Percentiles rank a stretch among this genome's conserved stretches.
These are phyloP conservation scores for Plasmodium ovale DNA, from an alignment of 169 alveolate species.

Conservation along the genomic window DNA sequence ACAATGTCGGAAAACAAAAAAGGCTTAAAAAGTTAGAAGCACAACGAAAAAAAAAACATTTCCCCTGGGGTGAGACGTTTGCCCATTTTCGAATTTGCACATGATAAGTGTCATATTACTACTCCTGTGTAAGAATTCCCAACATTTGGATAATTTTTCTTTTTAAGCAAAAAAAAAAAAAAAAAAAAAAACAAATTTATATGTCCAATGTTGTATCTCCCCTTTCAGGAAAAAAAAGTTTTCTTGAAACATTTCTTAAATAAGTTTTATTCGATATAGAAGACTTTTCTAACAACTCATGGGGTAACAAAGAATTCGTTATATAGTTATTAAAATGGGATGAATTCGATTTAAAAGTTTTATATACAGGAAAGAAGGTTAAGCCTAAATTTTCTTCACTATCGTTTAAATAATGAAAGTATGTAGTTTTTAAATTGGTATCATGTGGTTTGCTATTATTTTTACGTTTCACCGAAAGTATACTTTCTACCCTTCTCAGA, in stretches of 20 bases:
- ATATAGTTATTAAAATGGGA: conserved; percentile 56
- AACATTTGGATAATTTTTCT: too few species aligned
- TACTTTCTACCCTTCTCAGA: conserved; percentile 1
- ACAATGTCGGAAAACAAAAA: too few species aligned
- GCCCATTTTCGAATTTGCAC: too few species aligned
- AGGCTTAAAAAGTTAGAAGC: too few species aligned
- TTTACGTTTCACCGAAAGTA: conserved; percentile 9
- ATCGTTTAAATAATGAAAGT: conserved; percentile 41
- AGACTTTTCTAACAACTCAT: conserved; percentile 42
- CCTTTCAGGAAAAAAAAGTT: conserved; percentile 54
- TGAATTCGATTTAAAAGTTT: conserved; percentile 60
- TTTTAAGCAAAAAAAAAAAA: neutral
- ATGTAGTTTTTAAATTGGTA: conserved; percentile 8
- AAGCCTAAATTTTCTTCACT: conserved; percentile 31
- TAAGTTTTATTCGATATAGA: conserved; percentile 9
- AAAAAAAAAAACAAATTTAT: neutral
- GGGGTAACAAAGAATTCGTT: conserved; percentile 15
- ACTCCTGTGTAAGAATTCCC: too few species aligned
- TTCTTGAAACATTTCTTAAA: conserved; percentile 28
- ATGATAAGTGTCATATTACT: too few species aligned
- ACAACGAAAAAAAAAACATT: too few species aligned
- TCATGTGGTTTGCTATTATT: conserved; percentile 7
- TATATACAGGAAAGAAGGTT: conserved; percentile 60
- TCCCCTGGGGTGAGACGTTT: too few species aligned
- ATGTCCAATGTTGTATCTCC: neutral